phyloP scores from a whole-genome alignment of 805 yeast genomes.

The Hanseniaspora occidentalis region DNA sequence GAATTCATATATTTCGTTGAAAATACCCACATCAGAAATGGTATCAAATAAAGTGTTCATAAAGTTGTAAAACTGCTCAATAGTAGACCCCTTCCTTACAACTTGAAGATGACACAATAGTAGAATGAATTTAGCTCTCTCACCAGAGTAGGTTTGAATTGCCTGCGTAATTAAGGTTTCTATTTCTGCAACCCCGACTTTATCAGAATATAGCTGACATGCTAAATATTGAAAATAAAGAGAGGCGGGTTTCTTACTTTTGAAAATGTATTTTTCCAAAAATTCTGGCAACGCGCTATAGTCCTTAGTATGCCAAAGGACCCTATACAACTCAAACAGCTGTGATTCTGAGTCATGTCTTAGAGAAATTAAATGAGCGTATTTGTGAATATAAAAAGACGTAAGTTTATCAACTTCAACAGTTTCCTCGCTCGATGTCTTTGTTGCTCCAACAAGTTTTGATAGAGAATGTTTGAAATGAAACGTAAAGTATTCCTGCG shows the following conservation, averaged over 20 bases:
- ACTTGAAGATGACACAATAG: not conserved
- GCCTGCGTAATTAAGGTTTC: not conserved
- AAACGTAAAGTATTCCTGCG: not conserved
- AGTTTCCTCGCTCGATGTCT: no score
- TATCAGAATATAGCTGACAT: not conserved
- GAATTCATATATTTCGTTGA: slow-evolving; percentile 8
- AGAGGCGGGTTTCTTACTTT: not conserved
- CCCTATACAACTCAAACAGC: slow-evolving; percentile 35
- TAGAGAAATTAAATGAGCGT: slow-evolving; percentile 13
- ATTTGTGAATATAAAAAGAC: slow-evolving; percentile 14
- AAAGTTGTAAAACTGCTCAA: not conserved
- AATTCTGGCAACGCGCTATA: not conserved
- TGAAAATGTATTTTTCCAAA: not conserved
- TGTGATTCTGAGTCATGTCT: slow-evolving; percentile 44
- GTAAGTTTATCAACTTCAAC: slow-evolving; percentile 20
- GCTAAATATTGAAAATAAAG: not conserved
- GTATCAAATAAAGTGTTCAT: slow-evolving; percentile 17
- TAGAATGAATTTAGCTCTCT: not conserved
- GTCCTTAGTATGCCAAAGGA: not conserved
- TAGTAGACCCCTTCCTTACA: not conserved
- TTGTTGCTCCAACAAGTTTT: no score
- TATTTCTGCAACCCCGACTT: not conserved
- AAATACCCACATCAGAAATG: slow-evolving; percentile 4
- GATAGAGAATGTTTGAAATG: no score
- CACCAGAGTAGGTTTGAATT: not conserved